Base-by-base conservation (phyloP, 108 stramenopile genomes). In the Nitzschia palea region DNA sequence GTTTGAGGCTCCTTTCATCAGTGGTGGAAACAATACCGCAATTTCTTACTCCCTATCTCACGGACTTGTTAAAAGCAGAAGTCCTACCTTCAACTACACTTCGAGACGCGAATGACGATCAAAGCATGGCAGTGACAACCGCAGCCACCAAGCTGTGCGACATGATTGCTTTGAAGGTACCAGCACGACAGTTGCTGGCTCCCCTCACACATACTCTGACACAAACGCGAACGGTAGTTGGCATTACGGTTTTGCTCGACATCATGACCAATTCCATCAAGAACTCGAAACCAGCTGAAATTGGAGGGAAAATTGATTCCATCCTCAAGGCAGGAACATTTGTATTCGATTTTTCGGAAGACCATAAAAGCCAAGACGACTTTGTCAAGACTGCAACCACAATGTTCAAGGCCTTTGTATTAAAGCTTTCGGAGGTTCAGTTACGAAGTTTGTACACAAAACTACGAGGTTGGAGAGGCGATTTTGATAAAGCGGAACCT, bases 381-480 rank as follows among this genome's bases (percentile, higher is more conserved):
- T 52, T 86, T 9, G 44, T 90, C 36, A n/a, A 51, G 27, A 65
- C 75, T 37, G 68, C 82, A 0, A 83, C 85, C 62, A 68, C 80
- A 29, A 70, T 82, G 44, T 59, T 94, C 18, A 35, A 91, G 30
- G 75, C 88, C 20, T 53, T 94, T 26, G 85, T 89, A 0, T 78
- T 94, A 83, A 94, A 94, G 65, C 50, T 91, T 20, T 94, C 93
- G 10, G 93, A 94, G 68, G 53, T 84, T 2, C 93, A 94, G 61
- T 72, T 94, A n/a, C 90, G 93, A 40, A 86, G 79, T 4, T 54
- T 94, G 17, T 88, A 88, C 61, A 61, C 74, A 3, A 79, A 78
- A 52, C 62, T 94, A 42, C 76, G 87, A 43, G 88, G 85, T 27
- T 94, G 93, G 93, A 82, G 83, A 45, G 86, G 88, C 12, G 79